These are phyloP conservation scores for Talaromyces borbonicus DNA, from an alignment of 495 filamentous ascomycete genomes.

Conservation along the genomic window DNA sequence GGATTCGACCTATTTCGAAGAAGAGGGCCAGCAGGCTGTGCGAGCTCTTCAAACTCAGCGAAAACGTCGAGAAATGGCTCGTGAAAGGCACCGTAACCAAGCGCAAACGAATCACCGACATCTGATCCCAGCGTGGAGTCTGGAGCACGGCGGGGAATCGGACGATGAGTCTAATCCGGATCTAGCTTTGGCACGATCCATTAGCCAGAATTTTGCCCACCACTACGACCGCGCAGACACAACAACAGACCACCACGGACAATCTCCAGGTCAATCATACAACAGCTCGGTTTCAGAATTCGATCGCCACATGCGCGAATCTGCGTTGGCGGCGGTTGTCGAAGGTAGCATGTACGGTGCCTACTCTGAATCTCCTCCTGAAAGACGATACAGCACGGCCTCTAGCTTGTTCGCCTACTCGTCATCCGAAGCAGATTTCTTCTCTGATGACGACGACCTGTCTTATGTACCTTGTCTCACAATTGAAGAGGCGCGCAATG, in stretches of 20 bases:
- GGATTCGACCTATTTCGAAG: constrained; percentile 37
- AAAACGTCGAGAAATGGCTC: constrained; percentile 44
- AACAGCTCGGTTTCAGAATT: constrained; percentile 34
- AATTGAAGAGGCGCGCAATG: constrained; percentile 68
- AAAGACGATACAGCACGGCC: constrained; percentile 38
- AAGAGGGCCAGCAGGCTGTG: constrained; percentile 55
- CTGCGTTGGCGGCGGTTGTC: constrained; percentile 44
- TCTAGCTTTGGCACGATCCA: constrained; percentile 22
- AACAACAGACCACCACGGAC: constrained; percentile 12
- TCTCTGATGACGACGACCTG: constrained; percentile 60
- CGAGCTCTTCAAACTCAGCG: constrained; percentile 46
- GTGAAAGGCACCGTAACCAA: constrained; percentile 44
- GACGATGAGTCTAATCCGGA: constrained; percentile 38
- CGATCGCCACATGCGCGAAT: constrained; percentile 34
- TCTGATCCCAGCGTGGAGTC: constrained; percentile 56
- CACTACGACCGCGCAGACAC: constrained; percentile 17
- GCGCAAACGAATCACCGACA: constrained; percentile 30
- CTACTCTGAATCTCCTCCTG: constrained; percentile 48
- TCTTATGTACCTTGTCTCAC: constrained; percentile 88
- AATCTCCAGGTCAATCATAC: constrained; percentile 34
- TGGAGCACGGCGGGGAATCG: constrained; percentile 66
- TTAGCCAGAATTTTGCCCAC: constrained; percentile 22
- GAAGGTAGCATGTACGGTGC: constrained; percentile 71
- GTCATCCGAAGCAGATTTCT: constrained; percentile 47
- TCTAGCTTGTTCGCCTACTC: constrained; percentile 42